Conservation (phyloP, 805 yeast genomes). For the Peterozyma xylosa region DNA sequence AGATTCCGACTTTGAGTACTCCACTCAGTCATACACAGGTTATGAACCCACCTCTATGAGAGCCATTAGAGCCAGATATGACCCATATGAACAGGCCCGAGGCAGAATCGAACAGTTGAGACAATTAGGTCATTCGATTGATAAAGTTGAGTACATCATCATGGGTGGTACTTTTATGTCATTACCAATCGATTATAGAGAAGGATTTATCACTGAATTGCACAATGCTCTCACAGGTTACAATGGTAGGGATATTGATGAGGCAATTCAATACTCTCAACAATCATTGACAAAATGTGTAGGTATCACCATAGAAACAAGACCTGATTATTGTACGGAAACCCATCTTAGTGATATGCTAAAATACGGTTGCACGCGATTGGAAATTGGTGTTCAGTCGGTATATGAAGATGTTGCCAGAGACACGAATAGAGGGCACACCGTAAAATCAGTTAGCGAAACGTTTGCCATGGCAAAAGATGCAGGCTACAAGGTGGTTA, state of each 20-base stretch:
- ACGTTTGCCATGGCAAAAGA: slow-evolving; percentile 96
- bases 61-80: slow-evolving; percentile 97
- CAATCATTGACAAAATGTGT: slow-evolving; percentile 95
- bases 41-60: slow-evolving; percentile 99
- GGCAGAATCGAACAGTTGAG: slow-evolving; percentile 95
- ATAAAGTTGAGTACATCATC: slow-evolving; percentile 93
- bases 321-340: slow-evolving; percentile 97
- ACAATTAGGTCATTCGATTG: slow-evolving; percentile 92
- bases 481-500: slow-evolving; percentile 95
- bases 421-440: slow-evolving; percentile 97
- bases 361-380: slow-evolving; percentile 90
- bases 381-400: slow-evolving; percentile 95
- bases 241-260: slow-evolving; percentile 80
- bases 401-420: slow-evolving; percentile 98
- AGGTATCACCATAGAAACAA: slow-evolving; percentile 95
- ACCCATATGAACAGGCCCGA: slow-evolving; percentile 97
- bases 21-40: slow-evolving; percentile 97
- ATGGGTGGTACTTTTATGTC: slow-evolving; percentile 99
- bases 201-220: slow-evolving; percentile 76
- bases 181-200: slow-evolving; percentile 82
- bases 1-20: slow-evolving; percentile 94
- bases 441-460: slow-evolving; percentile 92
- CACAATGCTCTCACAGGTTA: slow-evolving; percentile 95
- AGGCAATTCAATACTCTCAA: slow-evolving; percentile 85
- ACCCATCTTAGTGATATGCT: slow-evolving; percentile 95